These are phyloP conservation scores for Scedosporium minutisporum DNA, from an alignment of 2,329 filamentous ascomycete genomes.

Conservation along the genomic window DNA sequence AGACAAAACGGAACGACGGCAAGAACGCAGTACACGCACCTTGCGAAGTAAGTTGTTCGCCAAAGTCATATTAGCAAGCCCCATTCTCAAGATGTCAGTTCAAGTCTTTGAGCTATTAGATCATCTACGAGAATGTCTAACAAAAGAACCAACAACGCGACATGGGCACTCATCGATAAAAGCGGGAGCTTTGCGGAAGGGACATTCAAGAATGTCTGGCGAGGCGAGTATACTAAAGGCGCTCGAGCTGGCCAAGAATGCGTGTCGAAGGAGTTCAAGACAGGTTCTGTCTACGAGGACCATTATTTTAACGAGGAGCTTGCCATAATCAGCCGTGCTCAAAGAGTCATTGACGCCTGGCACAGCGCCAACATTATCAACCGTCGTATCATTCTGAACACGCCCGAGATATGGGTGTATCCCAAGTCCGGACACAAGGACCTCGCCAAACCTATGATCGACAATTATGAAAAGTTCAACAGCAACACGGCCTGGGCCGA, in stretches of 20 bases:
- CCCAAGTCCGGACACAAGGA: constrained; percentile 12
- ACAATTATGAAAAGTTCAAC: constrained; percentile 33
- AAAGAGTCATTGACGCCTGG: constrained; percentile 24
- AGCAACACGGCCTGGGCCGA: constrained; percentile 31
- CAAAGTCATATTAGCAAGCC: too few species aligned
- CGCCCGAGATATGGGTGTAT: constrained; percentile 22
- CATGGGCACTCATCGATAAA: neutral
- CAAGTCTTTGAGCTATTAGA: too few species aligned
- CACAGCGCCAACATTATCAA: constrained; percentile 20
- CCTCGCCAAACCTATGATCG: constrained; percentile 28
- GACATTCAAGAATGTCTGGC: neutral
- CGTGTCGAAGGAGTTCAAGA: constrained; percentile 30
- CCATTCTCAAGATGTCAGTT: too few species aligned
- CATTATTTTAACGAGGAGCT: constrained; percentile 28
- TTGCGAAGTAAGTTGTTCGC: too few species aligned
- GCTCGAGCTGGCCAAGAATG: constrained; percentile 20
- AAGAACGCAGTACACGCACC: too few species aligned
- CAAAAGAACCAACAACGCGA: neutral
- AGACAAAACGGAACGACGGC: too few species aligned
- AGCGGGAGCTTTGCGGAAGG: neutral
- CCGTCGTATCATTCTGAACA: constrained; percentile 25
- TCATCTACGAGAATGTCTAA: neutral
- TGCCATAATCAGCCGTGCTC: constrained; percentile 22
- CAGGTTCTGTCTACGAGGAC: constrained; percentile 19
- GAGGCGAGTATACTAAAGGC: constrained; percentile 20